Percentiles rank a stretch among this genome's conserved stretches.
Conservation (phyloP, 306 rosid genomes). For the Aeschynomene evenia region DNA sequence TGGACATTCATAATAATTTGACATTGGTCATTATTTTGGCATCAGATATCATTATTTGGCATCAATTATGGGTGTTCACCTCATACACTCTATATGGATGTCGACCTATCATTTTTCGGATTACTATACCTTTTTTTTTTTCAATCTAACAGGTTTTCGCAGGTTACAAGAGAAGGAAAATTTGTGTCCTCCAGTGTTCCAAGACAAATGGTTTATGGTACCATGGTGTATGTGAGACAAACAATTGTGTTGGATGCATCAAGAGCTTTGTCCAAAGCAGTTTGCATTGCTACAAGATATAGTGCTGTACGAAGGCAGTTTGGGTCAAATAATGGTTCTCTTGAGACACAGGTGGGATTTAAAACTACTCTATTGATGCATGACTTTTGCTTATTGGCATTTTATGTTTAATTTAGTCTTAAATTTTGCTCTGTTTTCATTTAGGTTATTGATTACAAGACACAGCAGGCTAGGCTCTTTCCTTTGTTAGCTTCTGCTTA, state of each 20-base stretch:
- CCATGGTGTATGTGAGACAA: slow-evolving; percentile 90
- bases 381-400: slow-evolving; percentile 3
- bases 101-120: no score
- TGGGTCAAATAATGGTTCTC: slow-evolving; percentile 69
- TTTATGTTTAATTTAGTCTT: slow-evolving; percentile 2
- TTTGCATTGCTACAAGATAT: slow-evolving; percentile 96
- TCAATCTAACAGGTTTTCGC: slow-evolving; percentile 70
- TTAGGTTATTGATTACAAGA: slow-evolving; percentile 95
- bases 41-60: no score
- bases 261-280: slow-evolving; percentile 83
- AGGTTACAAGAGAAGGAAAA: slow-evolving; percentile 92
- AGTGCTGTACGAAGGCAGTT: slow-evolving; percentile 97
- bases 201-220: slow-evolving; percentile 85
- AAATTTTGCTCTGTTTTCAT: slow-evolving; percentile 28
- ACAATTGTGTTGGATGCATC: slow-evolving; percentile 89
- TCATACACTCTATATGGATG: no score
- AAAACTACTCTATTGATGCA: background rate
- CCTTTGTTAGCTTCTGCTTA: slow-evolving; percentile 98
- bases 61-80: no score
- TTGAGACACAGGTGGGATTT: slow-evolving; percentile 75
- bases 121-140: slow-evolving; percentile 22
- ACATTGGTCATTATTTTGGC: no score
- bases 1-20: no score
- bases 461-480: slow-evolving; percentile 93
- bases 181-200: slow-evolving; percentile 79